These are phyloP conservation scores for Drechslerella coelobrocha DNA, from an alignment of 2,329 filamentous ascomycete genomes.

Conservation along the genomic window DNA sequence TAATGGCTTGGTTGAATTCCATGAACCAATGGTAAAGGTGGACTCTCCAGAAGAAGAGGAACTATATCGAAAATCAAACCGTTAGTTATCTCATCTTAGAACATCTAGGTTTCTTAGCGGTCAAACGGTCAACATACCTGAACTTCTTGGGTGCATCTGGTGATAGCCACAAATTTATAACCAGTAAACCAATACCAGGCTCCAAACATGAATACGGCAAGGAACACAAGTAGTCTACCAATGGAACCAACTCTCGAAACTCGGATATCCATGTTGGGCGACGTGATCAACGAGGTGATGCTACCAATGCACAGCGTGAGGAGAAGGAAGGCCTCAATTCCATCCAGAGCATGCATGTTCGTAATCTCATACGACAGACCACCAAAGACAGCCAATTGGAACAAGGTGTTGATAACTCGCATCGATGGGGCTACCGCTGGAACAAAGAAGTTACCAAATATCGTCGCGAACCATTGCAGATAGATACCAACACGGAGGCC, in stretches of 20 bases:
- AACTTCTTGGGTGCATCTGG: slow-evolving; percentile 42
- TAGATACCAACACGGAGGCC: slow-evolving; percentile 46
- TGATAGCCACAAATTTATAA: slow-evolving; percentile 39
- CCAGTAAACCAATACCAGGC: slow-evolving; percentile 49
- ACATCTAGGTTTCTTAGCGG: background rate
- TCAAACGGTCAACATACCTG: slow-evolving; percentile 27
- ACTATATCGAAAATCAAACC: slow-evolving; percentile 16
- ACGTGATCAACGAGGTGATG: slow-evolving; percentile 47
- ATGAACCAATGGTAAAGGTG: slow-evolving; percentile 51
- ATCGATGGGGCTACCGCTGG: slow-evolving; percentile 43
- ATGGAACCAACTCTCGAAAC: slow-evolving; percentile 48
- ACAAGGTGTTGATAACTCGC: slow-evolving; percentile 44
- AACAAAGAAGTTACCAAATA: slow-evolving; percentile 50
- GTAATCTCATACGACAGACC: slow-evolving; percentile 41
- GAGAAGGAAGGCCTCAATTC: slow-evolving; percentile 47
- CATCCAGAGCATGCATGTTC: slow-evolving; percentile 41
- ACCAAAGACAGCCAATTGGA: slow-evolving; percentile 42
- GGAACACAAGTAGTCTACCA: slow-evolving; percentile 37
- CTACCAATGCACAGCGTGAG: slow-evolving; percentile 48
- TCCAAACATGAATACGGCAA: slow-evolving; percentile 48
- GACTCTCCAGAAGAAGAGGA: slow-evolving; percentile 50
- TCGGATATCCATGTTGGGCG: slow-evolving; percentile 43
- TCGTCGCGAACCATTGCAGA: slow-evolving; percentile 50
- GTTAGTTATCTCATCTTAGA: background rate
- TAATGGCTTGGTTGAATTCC: slow-evolving; percentile 41